Evolutionary conservation across 1,284 basidiomycete genomes (phyloP), one percentile per base, ranked within the genome.

Genomic region (Papiliotrema flavescens): DNA sequence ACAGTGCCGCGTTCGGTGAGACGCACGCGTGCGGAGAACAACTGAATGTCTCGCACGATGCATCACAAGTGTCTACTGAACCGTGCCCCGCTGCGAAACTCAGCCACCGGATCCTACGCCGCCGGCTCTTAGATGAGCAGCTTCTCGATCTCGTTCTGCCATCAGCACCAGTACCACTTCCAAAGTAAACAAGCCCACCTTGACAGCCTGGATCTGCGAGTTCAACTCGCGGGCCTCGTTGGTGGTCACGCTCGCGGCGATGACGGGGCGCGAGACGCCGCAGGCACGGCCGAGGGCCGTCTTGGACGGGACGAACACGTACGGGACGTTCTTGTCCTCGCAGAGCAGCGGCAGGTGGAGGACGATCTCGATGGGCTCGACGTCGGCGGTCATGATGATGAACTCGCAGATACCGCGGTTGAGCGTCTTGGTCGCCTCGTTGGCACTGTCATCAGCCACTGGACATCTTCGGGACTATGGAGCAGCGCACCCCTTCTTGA

Each of bases 311-410:
- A 98, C 83, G 78, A 97, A 98, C 70, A 98, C 83, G 79, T 98
- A 98, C 14, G 90, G 90, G 46, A 97, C 93, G 80, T 96, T 96
- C 91, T 99, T 99, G 82, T 99, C 96, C 79, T 99, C 96, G 76
- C 96, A 99, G 42, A 99, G 82, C 52, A 99, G 82, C 43, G 96
- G 96, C 26, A 98, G 85, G 79, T 98, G 96, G 62, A 99, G 85
- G 48, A 99, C 81, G 75, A 99, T 98, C 77, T 98, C 95, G 70
- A 99, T 84, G 49, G 95, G 95, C 78, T 98, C 94, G 45, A 95
- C 95, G 71, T 96, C 92, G 59, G 93, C 96, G 56, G 96, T 96
- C 79, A 99, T 83, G 71, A 99, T 85, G 79, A 98, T 95, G 79
- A 99, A 91, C 80, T 98, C 96, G 67, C 93, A 90, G 69, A 98